phyloP scores from a whole-genome alignment of 495 filamentous ascomycete species.

The Evernia prunastri region DNA sequence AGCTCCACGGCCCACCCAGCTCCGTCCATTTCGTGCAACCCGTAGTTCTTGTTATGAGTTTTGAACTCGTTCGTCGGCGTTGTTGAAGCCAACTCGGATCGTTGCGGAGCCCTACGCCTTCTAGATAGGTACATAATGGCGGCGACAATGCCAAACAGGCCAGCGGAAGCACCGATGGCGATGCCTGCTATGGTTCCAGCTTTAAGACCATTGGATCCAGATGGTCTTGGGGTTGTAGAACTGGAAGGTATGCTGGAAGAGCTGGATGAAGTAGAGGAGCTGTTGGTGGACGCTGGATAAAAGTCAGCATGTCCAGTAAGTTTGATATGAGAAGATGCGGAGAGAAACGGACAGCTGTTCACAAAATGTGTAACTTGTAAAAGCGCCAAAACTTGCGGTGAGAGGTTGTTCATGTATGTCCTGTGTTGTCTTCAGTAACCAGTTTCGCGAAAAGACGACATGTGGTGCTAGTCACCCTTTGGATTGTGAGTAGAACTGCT shows the following conservation, averaged over 20 bases:
- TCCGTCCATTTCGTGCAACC: neutral
- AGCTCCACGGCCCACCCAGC: neutral
- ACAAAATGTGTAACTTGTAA: constrained; percentile 5
- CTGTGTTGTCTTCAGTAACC: neutral
- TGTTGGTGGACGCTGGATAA: neutral
- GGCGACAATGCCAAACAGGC: neutral
- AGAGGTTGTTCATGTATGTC: constrained; percentile 10
- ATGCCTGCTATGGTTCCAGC: constrained; percentile 18
- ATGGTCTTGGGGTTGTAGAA: neutral
- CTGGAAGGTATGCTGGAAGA: neutral
- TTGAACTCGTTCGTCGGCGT: neutral
- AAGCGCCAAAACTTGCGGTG: constrained; percentile 12
- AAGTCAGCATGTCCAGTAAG: neutral
- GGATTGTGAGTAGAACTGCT: constrained; percentile 14
- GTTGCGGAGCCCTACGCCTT: constrained; percentile 1
- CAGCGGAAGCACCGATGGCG: constrained; percentile 15
- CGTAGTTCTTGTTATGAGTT: neutral
- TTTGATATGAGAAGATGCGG: neutral
- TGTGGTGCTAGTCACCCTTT: neutral
- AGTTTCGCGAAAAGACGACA: neutral
- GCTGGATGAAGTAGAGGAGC: neutral
- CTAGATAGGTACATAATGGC: neutral
- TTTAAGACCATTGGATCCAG: neutral
- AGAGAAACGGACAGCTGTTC: neutral
- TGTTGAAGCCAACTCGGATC: rapidly evolving